Base-by-base conservation (phyloP, 1,139 yeast species). In the Pneumocystis oryctolagi region DNA sequence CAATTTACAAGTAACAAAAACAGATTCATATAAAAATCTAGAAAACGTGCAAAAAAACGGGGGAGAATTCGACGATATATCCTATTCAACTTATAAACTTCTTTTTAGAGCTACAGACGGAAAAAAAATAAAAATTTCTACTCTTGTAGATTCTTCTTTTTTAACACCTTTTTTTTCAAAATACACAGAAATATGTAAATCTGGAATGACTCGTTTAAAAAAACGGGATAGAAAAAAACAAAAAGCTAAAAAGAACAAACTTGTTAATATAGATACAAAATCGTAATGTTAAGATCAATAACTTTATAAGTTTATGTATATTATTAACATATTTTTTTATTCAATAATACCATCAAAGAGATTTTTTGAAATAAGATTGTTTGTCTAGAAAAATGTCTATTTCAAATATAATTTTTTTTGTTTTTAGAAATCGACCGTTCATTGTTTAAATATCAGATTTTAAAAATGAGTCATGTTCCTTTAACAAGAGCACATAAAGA, bases 141-240 rank as follows among this genome's bases (percentile, higher is more conserved):
- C 63, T 8, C 58, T 61, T 20, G 63, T 62, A 58, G 55, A 42
- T 28, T 32, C 56, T 28, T 35, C 34, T 2, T 34, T 40, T 20
- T 56, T 63, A 16, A 20, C 18, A 6, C 55, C 34, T 2, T 63
- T 63, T 35, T 40, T 61, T 59, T 53, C 60, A 35, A 34, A n/a
- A 42, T 61, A 58, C 47, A 59, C 47, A 14, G 64, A 63, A n/a
- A 35, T 47, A 59, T 56, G 60, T 18, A 62, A 61, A 18, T 40
- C 64, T 12, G 63, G 63, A 28, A 63, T 63, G 64, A 25, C 58
- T 5, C 59, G 58, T 14, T 53, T 63, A 16, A 63, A 61, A 60
- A 63, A 63, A 31, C 58, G 64, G 12, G 63, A 63, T 31, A 57
- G 64, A 30, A 63, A 63, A 35, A 63, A 63, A 30, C 47, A 31